These are phyloP conservation scores for Pulveroboletus sp. DNA, from an alignment of 768 basidiomycete species.

Conservation along the genomic window DNA sequence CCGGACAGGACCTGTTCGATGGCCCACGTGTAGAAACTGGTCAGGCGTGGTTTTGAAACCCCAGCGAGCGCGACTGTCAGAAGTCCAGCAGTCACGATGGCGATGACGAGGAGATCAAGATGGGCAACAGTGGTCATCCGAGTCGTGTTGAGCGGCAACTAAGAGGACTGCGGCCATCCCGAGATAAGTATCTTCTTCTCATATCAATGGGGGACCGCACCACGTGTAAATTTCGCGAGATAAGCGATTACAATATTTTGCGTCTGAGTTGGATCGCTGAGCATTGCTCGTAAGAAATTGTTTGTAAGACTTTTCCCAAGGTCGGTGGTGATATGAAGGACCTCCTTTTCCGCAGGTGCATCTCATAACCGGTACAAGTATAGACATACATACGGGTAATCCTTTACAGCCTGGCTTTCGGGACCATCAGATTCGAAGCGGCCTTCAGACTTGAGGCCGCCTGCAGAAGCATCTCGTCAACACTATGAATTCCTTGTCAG, in stretches of 20 bases:
- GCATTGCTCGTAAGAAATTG: too few species aligned
- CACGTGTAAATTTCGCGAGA: too few species aligned
- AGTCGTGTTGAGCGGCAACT: not conserved
- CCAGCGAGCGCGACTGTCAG: conserved; percentile 1
- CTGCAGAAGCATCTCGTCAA: conserved; percentile 76
- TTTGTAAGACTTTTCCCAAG: not conserved
- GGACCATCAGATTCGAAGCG: conserved; percentile 39
- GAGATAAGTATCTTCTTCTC: too few species aligned
- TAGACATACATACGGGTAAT: not conserved
- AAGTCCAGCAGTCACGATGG: conserved; percentile 1
- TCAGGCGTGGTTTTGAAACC: not conserved
- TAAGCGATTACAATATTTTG: too few species aligned
- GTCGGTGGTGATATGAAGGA: not conserved
- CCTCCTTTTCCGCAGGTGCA: too few species aligned
- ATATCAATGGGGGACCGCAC: too few species aligned
- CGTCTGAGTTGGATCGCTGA: too few species aligned
- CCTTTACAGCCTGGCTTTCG: conserved; percentile 47
- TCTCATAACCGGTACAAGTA: too few species aligned
- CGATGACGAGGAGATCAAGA: not conserved
- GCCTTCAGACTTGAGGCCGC: conserved; percentile 56
- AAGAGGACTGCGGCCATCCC: not conserved
- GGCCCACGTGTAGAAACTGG: conserved; percentile 6
- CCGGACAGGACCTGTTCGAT: not conserved
- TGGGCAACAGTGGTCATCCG: conserved; percentile 9
- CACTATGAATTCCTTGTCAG: conserved; percentile 36